phyloP scores from a whole-genome alignment of 805 yeast species.

The Kuraishia capsulata region DNA sequence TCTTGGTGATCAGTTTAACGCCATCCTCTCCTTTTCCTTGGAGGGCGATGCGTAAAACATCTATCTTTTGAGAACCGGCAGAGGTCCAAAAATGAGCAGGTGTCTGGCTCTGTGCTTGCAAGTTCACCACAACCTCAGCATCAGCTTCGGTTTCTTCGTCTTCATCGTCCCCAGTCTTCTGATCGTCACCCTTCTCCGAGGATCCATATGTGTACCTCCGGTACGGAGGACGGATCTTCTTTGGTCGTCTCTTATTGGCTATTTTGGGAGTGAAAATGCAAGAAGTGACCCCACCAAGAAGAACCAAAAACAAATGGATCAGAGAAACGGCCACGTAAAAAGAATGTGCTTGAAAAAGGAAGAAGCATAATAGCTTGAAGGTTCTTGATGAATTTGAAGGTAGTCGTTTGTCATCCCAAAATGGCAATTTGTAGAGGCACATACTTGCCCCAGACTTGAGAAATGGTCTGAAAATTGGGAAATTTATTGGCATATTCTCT shows the following conservation, averaged over 20 bases:
- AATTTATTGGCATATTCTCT: too few relatives aligned
- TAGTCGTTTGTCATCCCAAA: too few relatives aligned
- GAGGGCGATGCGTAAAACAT: slow-evolving; percentile 27
- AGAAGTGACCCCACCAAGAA: too few relatives aligned
- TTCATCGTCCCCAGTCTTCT: slow-evolving; percentile 12
- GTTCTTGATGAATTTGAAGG: too few relatives aligned
- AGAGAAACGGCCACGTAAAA: too few relatives aligned
- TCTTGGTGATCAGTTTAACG: not conserved
- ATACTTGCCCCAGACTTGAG: too few relatives aligned
- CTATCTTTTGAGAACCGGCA: slow-evolving; percentile 41
- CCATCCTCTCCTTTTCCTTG: slow-evolving; percentile 6
- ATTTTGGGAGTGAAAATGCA: too few relatives aligned
- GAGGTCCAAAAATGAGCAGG: slow-evolving; percentile 32
- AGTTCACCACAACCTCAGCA: slow-evolving; percentile 3
- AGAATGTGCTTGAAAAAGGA: too few relatives aligned
- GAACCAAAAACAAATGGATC: too few relatives aligned
- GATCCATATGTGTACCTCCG: slow-evolving; percentile 59
- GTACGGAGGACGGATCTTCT: slow-evolving; percentile 64
- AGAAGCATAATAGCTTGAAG: too few relatives aligned
- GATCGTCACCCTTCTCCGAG: slow-evolving; percentile 15
- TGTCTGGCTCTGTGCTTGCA: slow-evolving; percentile 10
- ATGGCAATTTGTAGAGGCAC: too few relatives aligned
- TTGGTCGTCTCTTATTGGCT: slow-evolving; percentile 86
- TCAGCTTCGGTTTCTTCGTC: slow-evolving; percentile 20
- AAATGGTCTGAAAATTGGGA: too few relatives aligned